Base-by-base conservation (phyloP, 1,284 basidiomycete genomes). In the Rhodotorula glutinis region DNA sequence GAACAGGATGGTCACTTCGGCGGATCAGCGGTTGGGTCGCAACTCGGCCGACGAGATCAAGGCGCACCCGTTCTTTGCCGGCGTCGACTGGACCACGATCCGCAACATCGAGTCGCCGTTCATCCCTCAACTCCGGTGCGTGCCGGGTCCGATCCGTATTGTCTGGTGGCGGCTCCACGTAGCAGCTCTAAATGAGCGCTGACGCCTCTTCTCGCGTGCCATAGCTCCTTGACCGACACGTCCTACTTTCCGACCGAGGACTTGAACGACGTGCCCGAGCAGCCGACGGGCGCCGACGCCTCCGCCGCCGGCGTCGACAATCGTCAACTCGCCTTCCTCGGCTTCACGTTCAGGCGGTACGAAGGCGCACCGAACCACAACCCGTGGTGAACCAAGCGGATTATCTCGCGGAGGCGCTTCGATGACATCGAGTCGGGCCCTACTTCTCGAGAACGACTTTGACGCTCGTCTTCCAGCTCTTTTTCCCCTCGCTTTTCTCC, bases 231-330 rank as follows among this genome's bases (percentile, higher is more conserved):
- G 76, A 96, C 92, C 29, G 94, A 97, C 77, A 97, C 93, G 2
- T 91, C 88, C 13, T 97, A 97, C 82, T 98, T 97, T 87, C 94
- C 94, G 2, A 94, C 91, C 29, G 94, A 98, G 74, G 95, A 98
- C 78, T 86, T 96, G 65, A 88, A 90, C 69, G 88, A 92, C 76
- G 86, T 91, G 19, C 82, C 84, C 2, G 86, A 90, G 71, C 83
- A 78, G 54, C 79, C 80, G 3, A 62, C 71, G 54, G 79, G 79
- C 3, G 61, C 69, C 3, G 77, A 89, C 25, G 85, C 85, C 56
- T 84, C 83, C 68, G 85, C 85, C 10, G 58, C 47, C 19, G 88
- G 89, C 75, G 56, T 53, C 21, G 68, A 68, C 33, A 63, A 58
- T 51, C 71, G 71, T 59, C 73, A 74, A 79, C 83, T 96, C 62